Percentiles rank a stretch among this genome's conserved stretches.
Conservation (phyloP, 2,329 filamentous ascomycete species). For the Fusarium denticulatum region DNA sequence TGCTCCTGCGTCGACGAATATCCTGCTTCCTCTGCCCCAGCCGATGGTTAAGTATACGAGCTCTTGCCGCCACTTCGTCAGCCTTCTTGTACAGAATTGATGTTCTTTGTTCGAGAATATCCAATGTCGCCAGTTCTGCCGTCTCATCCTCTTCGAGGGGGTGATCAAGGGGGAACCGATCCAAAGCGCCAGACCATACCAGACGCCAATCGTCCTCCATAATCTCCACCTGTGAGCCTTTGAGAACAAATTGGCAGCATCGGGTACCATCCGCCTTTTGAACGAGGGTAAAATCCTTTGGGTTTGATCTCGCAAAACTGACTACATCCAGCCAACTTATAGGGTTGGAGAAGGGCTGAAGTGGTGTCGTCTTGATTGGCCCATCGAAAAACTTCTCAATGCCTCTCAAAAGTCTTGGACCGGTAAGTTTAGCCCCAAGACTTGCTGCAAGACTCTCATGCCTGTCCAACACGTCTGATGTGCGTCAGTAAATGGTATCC, state of each 20-base stretch:
- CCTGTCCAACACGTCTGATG: conserved; percentile 76
- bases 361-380: conserved; percentile 66
- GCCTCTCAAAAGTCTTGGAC: conserved; percentile 83
- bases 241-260: conserved; percentile 83
- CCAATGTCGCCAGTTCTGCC: conserved; percentile 83
- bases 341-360: conserved; percentile 68
- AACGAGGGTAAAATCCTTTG: conserved; percentile 78
- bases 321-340: conserved; percentile 89
- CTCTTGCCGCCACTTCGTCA: conserved; percentile 71
- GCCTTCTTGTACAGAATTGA: conserved; percentile 81
- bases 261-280: conserved; percentile 74
- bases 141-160: conserved; percentile 87
- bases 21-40: conserved; percentile 56
- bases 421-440: conserved; percentile 83
- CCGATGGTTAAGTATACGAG: conserved; percentile 83
- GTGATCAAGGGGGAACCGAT: conserved; percentile 80
- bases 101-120: conserved; percentile 83
- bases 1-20: conserved; percentile 43
- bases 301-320: conserved; percentile 82
- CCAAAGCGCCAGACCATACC: conserved; percentile 83
- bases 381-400: conserved; percentile 89
- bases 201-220: conserved; percentile 88
- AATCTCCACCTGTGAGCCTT: conserved; percentile 84
- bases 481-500: conserved; percentile 28
- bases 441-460: conserved; percentile 89